A percentile compares a stretch with the other conserved stretches of the same genome.
Evolutionary conservation across 352 stramenopile species (phyloP).

Genomic region (Phytophthora hibernalis): DNA sequence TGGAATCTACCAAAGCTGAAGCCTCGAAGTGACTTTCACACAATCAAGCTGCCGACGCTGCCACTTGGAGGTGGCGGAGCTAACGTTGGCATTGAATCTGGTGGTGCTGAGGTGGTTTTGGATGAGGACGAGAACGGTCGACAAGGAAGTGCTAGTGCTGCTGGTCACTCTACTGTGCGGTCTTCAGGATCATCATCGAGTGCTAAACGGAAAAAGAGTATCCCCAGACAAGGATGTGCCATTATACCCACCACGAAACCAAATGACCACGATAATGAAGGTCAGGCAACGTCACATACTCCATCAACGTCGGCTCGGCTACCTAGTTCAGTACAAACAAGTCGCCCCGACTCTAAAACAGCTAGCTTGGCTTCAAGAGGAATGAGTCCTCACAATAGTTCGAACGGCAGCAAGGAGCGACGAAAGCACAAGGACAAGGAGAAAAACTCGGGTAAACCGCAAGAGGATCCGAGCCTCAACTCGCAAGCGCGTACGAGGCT

Average conservation of each 20-base stretch:
- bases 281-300: not conserved
- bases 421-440: no score
- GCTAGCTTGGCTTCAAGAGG: slow-evolving; percentile 11
- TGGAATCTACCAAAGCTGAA: slow-evolving; percentile 82
- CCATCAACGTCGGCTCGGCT: slow-evolving; percentile 33
- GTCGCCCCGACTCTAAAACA: slow-evolving; percentile 26
- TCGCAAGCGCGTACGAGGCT: slow-evolving; percentile 33
- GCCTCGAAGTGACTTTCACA: slow-evolving; percentile 82
- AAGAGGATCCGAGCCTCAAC: slow-evolving; percentile 35
- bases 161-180: slow-evolving; percentile 32
- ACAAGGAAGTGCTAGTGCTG: slow-evolving; percentile 35
- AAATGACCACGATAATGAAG: slow-evolving; percentile 13
- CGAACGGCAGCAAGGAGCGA: no score
- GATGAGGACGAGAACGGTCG: slow-evolving; percentile 56
- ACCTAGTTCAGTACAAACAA: slow-evolving; percentile 45
- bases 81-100: slow-evolving; percentile 43
- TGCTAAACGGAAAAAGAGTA: slow-evolving; percentile 40
- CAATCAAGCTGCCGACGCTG: slow-evolving; percentile 73
- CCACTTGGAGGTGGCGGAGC: slow-evolving; percentile 27
- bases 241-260: slow-evolving; percentile 17
- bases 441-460: slow-evolving; percentile 18
- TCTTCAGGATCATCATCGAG: slow-evolving; percentile 46
- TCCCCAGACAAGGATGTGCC: slow-evolving; percentile 15
- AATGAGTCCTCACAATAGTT: slow-evolving; percentile 41
- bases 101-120: slow-evolving; percentile 63